phyloP scores from a whole-genome alignment of 768 basidiomycete genomes.

The Sporobolomyces pararoseus region DNA sequence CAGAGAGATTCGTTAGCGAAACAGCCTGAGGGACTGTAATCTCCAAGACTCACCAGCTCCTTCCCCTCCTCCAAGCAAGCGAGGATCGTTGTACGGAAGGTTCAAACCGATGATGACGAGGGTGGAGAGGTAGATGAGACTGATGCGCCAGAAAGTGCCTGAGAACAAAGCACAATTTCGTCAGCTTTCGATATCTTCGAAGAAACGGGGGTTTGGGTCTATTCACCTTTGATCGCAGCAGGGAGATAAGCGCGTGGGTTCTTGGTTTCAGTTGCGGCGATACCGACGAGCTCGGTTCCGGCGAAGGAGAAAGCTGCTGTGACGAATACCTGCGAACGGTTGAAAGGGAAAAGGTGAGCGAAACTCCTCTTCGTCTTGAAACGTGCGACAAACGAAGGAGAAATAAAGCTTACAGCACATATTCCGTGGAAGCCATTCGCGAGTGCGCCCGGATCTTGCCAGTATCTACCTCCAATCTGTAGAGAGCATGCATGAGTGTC shows the following conservation, averaged over 20 bases:
- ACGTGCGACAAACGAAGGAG: no score
- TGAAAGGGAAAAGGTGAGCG: background rate
- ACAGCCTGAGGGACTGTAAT: background rate
- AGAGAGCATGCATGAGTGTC: background rate
- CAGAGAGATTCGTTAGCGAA: conserved; percentile 25
- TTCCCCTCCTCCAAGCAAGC: conserved; percentile 50
- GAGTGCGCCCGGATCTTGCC: conserved; percentile 62
- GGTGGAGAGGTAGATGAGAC: conserved; percentile 59
- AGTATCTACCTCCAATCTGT: conserved; percentile 29
- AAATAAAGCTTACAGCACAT: conserved; percentile 50
- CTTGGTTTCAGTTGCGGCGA: conserved; percentile 74
- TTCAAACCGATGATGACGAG: conserved; percentile 50
- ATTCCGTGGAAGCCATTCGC: conserved; percentile 68
- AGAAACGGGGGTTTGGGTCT: background rate
- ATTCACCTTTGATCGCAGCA: conserved; percentile 69
- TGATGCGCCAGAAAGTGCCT: conserved; percentile 61
- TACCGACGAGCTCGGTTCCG: conserved; percentile 77
- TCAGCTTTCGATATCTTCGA: background rate
- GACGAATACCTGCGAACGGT: conserved; percentile 56
- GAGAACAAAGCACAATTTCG: no score
- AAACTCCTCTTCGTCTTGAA: background rate
- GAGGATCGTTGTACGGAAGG: conserved; percentile 53
- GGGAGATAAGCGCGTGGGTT: conserved; percentile 87
- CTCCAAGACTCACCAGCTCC: conserved; percentile 47
- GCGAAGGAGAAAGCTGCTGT: conserved; percentile 73